A percentile compares a stretch with the other conserved stretches of the same genome.
Evolutionary conservation across 2,329 filamentous ascomycete species (phyloP).

Genomic region (Diaporthe sp.): DNA sequence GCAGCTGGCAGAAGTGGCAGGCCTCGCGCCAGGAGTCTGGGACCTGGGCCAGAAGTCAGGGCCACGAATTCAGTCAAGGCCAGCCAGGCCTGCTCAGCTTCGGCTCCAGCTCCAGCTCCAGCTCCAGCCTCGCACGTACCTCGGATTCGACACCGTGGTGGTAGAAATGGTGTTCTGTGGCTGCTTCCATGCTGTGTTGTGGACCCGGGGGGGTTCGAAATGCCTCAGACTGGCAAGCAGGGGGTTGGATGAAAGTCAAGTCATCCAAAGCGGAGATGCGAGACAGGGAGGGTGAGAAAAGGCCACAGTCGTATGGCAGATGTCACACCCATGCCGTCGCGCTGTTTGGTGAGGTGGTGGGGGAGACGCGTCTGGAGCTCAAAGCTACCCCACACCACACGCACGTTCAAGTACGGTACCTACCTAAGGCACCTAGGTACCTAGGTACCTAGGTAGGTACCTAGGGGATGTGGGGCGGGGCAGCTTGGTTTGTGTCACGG

Average conservation of each 20-base stretch:
- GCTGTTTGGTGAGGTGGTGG: background rate
- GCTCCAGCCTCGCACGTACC: slow-evolving; percentile 38
- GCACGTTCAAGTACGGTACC: background rate
- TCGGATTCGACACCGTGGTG: slow-evolving; percentile 51
- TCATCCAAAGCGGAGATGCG: too few species aligned
- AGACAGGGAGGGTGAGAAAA: too few species aligned
- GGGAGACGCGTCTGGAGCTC: slow-evolving; percentile 11
- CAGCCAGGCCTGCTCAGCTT: background rate
- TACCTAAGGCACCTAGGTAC: background rate
- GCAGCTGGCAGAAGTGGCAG: slow-evolving; percentile 74
- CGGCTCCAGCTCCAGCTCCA: background rate
- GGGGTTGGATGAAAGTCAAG: background rate
- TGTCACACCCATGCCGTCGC: background rate
- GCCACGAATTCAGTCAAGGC: background rate
- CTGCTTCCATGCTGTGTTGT: slow-evolving; percentile 53
- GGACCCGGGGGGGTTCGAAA: too few species aligned
- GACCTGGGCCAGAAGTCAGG: slow-evolving; percentile 7
- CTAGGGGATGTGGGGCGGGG: too few species aligned
- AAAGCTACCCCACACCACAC: background rate
- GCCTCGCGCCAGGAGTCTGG: slow-evolving; percentile 28
- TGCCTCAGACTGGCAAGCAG: background rate
- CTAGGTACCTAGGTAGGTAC: background rate
- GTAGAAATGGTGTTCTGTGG: slow-evolving; percentile 61
- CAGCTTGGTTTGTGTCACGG: too few species aligned
- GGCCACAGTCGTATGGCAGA: too few species aligned